A percentile compares a stretch with the other conserved stretches of the same genome.
phyloP scores from a whole-genome alignment of 257 asterid species.

The Forsythia viridissima region DNA sequence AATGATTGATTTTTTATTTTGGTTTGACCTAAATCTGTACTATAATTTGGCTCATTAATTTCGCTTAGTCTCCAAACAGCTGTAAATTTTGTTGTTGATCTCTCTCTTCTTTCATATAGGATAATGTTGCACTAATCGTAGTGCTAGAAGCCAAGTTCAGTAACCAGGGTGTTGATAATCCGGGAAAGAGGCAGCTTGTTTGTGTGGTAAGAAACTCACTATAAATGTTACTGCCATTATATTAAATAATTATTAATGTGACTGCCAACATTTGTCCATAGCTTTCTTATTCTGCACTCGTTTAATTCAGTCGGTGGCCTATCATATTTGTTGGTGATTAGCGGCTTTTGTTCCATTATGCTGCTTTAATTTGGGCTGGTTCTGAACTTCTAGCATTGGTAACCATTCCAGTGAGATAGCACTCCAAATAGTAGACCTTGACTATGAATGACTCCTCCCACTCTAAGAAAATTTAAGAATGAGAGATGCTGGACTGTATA shows the following conservation, averaged over 20 bases:
- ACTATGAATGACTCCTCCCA: neutral
- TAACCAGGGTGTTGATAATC: slow-evolving; percentile 77
- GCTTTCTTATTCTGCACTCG: neutral
- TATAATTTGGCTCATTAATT: slow-evolving; percentile 4
- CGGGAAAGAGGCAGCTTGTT: slow-evolving; percentile 90
- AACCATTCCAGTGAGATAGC: neutral
- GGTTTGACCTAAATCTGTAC: neutral
- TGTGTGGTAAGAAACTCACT: slow-evolving; percentile 75
- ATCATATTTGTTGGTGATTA: neutral
- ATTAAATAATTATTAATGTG: neutral
- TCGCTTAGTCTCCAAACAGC: neutral
- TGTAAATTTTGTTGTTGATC: slow-evolving; percentile 9
- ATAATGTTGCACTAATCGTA: slow-evolving; percentile 85
- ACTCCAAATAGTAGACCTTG: neutral
- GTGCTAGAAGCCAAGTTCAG: slow-evolving; percentile 92
- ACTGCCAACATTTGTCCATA: neutral
- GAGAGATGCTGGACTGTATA: neutral
- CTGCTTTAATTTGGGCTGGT: slow-evolving; percentile 1
- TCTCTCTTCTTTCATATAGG: slow-evolving; percentile 48
- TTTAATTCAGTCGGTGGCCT: neutral
- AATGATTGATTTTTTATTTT: slow-evolving; percentile 8
- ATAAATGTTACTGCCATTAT: neutral
- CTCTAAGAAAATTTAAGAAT: neutral
- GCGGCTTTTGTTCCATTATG: neutral
- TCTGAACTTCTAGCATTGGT: neutral